Base-by-base conservation (phyloP, 306 rosid species). In the Hippophae gyantsensis region DNA sequence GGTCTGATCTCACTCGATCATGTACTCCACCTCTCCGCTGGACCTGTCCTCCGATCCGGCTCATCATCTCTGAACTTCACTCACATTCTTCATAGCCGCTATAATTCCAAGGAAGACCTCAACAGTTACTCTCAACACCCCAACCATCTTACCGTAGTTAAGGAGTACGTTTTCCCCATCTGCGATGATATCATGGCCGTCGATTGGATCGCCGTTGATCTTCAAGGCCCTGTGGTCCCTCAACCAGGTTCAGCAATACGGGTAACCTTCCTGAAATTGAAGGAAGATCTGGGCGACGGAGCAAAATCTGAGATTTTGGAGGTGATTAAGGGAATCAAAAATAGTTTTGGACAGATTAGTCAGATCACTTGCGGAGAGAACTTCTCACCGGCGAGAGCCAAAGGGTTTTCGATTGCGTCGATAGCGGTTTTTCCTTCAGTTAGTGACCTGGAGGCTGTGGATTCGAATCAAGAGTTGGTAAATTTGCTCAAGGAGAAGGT, bases 341-440 rank as follows among this genome's bases (percentile, higher is more conserved):
- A 76, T 8, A 80, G 47, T n/a, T 83, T 87, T 41, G 64, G 72
- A 2, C 73, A 65, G 52, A 79, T 87, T 56, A 58, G n/a, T 27
- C 84, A 92, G 72, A 57, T 85, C 12, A 79, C 73, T 8, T 61
- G 3, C 8, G 96, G 95, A 1, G 93, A 87, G 59, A 92, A 92
- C 70, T 85, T 83, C 78, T 92, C 99, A 1, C 95, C 96, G 32
- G 90, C 69, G 1, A 88, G 99, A 43, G 95, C 96, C 5, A 92
- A 92, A 58, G 99, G 95, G 18, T 92, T 61, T 48, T 82, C 95
- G 18, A 73, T 92, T 26, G 98, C 95, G 5, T 87, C 96, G 0
- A 62, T 85, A 1, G 93, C 86, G 13, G 75, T 92, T 42, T 80
- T 81, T 42, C 72, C 80, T 0, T 86, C 83, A 49, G 13, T 27